A percentile compares a stretch with the other conserved stretches of the same genome.
Evolutionary conservation across 441 rosid genomes (phyloP).

Genomic region (Lepidium campestre): DNA sequence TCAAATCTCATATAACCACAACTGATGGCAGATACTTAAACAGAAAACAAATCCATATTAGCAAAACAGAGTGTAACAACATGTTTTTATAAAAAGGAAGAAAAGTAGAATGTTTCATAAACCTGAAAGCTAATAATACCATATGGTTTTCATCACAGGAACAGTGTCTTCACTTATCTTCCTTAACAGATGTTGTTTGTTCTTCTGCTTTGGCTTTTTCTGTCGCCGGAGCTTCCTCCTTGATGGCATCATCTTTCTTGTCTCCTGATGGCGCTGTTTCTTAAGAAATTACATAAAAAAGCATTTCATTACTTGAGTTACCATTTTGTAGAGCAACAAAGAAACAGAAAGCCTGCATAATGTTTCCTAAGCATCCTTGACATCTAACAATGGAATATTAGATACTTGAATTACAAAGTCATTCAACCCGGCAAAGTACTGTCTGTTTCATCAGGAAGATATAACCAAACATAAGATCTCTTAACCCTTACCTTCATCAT

Average conservation of each 20-base stretch:
- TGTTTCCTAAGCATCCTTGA: neutral
- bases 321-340: neutral
- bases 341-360: neutral
- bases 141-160: neutral
- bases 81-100: neutral
- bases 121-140: conserved; percentile 7
- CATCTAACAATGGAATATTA: neutral
- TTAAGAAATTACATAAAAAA: neutral
- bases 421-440: neutral
- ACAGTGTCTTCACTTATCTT: conserved; percentile 20
- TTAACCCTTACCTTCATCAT: conserved; percentile 64
- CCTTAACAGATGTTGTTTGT: conserved; percentile 16
- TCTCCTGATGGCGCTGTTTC: conserved; percentile 20
- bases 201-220: conserved; percentile 16
- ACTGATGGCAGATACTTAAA: neutral
- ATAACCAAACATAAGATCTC: neutral
- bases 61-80: conserved; percentile 10
- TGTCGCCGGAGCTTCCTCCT: conserved; percentile 8
- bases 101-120: conserved; percentile 6
- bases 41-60: conserved; percentile 5
- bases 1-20: neutral
- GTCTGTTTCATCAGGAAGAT: neutral
- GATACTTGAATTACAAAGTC: neutral
- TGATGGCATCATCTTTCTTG: conserved; percentile 8
- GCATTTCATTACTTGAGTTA: neutral